These are phyloP conservation scores for Thelonectria olida DNA, from an alignment of 2,329 filamentous ascomycete genomes.

Conservation along the genomic window DNA sequence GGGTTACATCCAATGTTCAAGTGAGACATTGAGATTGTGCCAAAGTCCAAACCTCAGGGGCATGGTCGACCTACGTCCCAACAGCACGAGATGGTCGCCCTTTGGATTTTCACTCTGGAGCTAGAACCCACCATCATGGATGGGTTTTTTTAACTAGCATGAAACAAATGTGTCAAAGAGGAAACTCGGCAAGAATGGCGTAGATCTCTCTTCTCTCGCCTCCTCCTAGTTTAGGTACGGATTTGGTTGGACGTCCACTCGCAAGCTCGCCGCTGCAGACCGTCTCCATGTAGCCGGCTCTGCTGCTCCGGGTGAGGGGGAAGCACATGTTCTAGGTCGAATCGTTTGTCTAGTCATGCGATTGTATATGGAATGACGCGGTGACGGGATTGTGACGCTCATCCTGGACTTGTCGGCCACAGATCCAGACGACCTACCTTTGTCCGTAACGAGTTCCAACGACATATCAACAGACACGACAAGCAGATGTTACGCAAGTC, in stretches of 20 bases:
- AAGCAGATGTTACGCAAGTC: constrained; percentile 26
- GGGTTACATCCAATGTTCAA: constrained; percentile 5
- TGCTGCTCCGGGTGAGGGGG: constrained; percentile 6
- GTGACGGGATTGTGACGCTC: constrained; percentile 6
- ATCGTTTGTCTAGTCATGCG: neutral
- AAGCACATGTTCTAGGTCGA: neutral
- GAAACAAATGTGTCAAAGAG: neutral
- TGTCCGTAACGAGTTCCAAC: no score
- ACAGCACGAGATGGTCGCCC: neutral
- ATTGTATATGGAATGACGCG: neutral
- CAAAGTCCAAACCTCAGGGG: neutral
- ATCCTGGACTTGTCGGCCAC: neutral
- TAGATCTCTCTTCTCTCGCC: constrained; percentile 19
- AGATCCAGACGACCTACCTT: no score
- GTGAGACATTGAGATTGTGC: constrained; percentile 23
- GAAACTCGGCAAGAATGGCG: neutral
- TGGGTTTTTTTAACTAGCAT: neutral
- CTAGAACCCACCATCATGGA: neutral
- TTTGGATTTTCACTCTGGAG: neutral
- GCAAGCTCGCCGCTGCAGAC: no score
- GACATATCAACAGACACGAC: constrained; percentile 15
- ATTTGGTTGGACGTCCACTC: no score
- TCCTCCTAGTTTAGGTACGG: neutral
- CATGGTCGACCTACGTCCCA: neutral
- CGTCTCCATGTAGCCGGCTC: constrained; percentile 9